These are phyloP conservation scores for Luffa acutangula DNA, from an alignment of 306 rosid species.

Conservation along the genomic window DNA sequence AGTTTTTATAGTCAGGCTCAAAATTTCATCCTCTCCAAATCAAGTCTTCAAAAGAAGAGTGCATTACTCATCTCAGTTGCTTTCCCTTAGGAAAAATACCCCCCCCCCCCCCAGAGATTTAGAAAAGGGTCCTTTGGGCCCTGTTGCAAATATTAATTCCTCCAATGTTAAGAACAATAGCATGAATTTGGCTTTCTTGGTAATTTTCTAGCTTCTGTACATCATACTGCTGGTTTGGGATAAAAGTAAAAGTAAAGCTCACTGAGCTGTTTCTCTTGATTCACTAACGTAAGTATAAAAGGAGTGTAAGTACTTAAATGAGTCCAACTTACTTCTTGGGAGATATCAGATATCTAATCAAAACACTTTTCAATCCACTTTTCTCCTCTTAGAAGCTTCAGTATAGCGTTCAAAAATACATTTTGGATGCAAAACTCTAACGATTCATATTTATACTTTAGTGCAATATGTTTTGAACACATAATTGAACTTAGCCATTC, in stretches of 20 bases:
- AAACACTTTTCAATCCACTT: too few relatives aligned
- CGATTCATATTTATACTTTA: background rate
- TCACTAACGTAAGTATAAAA: background rate
- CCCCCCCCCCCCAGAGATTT: background rate
- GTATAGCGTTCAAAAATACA: background rate
- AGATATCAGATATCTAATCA: background rate
- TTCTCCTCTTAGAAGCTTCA: background rate
- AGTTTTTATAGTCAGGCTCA: background rate
- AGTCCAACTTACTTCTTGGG: background rate
- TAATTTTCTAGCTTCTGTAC: background rate
- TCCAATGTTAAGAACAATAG: background rate
- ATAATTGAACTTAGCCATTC: background rate
- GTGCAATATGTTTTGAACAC: background rate
- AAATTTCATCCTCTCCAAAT: background rate
- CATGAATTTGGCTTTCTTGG: background rate
- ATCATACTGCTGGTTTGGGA: background rate
- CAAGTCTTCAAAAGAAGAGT: background rate
- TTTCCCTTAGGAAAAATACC: background rate
- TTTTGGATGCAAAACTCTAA: background rate
- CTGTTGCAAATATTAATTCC: background rate
- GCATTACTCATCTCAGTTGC: background rate
- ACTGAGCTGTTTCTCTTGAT: background rate
- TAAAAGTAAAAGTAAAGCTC: background rate
- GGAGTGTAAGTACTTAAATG: background rate
- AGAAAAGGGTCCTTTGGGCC: background rate